phyloP scores from a whole-genome alignment of 176 grass and related monocot species.

The Musa acuminata region DNA sequence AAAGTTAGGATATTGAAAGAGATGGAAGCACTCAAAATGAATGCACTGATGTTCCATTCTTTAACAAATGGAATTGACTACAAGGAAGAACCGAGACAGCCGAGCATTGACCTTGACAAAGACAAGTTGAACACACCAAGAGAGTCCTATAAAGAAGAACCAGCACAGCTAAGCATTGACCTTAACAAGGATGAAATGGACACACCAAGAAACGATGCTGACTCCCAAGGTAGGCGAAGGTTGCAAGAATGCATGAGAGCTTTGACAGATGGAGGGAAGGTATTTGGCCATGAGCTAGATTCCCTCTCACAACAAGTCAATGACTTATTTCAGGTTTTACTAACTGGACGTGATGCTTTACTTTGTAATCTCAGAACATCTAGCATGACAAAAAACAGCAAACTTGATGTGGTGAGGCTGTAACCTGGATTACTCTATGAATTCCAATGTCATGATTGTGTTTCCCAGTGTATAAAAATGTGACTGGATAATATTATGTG shows the following conservation, averaged over 20 bases:
- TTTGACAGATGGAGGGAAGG: constrained; percentile 29
- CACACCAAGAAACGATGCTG: not conserved
- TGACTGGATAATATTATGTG: not conserved
- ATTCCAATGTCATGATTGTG: not conserved
- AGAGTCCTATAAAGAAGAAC: constrained; percentile 17
- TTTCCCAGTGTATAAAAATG: not conserved
- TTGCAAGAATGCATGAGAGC: constrained; percentile 40
- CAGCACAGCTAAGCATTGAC: constrained; percentile 15
- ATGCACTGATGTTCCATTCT: constrained; percentile 33
- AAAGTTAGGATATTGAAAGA: constrained; percentile 46
- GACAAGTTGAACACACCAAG: constrained; percentile 13
- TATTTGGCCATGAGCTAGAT: constrained; percentile 35
- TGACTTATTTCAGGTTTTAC: constrained; percentile 64
- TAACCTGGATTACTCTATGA: not conserved
- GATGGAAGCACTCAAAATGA: constrained; percentile 45
- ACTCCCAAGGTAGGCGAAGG: constrained; percentile 5
- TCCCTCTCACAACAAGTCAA: constrained; percentile 45
- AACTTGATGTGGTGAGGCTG: not conserved
- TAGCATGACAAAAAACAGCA: not conserved
- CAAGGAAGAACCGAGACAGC: constrained; percentile 21
- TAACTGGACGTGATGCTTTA: constrained; percentile 68
- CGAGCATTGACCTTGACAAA: constrained; percentile 19
- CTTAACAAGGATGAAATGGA: constrained; percentile 22
- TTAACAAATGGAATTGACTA: constrained; percentile 19
- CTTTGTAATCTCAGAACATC: constrained; percentile 58